These are phyloP conservation scores for Ogataea degrootiae DNA, from an alignment of 805 yeast species.

Conservation along the genomic window DNA sequence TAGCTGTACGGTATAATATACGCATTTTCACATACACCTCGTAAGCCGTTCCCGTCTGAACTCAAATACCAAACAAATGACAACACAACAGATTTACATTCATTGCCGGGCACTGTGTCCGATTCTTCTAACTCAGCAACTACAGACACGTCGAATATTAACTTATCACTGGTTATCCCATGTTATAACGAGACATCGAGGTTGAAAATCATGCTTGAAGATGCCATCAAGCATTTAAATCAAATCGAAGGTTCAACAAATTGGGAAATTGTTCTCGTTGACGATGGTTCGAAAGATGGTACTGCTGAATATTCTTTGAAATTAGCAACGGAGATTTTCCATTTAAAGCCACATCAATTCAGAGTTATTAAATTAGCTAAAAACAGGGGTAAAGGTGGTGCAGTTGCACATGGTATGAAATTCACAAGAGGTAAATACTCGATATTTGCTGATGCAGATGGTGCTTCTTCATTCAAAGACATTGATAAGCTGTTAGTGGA, in stretches of 20 bases:
- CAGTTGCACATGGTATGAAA: conserved; percentile 89
- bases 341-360: conserved; percentile 52
- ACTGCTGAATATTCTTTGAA: conserved; percentile 68
- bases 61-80: conserved; percentile 47
- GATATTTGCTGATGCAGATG: conserved; percentile 96
- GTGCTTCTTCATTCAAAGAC: conserved; percentile 83
- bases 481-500: conserved; percentile 44
- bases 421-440: conserved; percentile 67
- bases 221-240: conserved; percentile 53
- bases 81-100: conserved; percentile 25
- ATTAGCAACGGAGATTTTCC: conserved; percentile 48
- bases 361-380: conserved; percentile 64
- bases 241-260: conserved; percentile 15
- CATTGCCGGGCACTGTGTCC: conserved; percentile 31
- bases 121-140: conserved; percentile 25
- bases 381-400: conserved; percentile 96
- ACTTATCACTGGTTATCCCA: conserved; percentile 82
- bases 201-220: conserved; percentile 66
- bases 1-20: conserved; percentile 38
- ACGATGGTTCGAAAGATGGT: conserved; percentile 86
- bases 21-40: conserved; percentile 59
- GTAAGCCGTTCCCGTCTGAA: conserved; percentile 51
- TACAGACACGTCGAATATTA: conserved; percentile 27
- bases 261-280: conserved; percentile 82
- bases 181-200: conserved; percentile 84